phyloP scores from a whole-genome alignment of 1,139 yeast genomes.

The Nakaseomyces kungkrabaensis region DNA sequence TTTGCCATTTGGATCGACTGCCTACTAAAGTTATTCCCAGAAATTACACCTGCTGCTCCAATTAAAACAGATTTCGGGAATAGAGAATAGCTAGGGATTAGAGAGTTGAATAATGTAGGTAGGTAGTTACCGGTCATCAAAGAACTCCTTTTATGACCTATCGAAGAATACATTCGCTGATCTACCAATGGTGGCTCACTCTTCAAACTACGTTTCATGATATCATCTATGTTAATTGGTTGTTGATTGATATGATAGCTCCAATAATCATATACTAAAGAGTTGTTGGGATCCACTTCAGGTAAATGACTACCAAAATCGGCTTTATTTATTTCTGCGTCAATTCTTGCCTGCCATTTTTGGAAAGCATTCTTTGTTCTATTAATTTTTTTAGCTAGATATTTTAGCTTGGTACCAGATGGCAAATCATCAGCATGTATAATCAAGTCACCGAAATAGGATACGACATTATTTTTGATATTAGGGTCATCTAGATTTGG shows the following conservation, averaged over 20 bases:
- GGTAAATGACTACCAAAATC: neutral
- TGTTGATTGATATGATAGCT: conserved; percentile 22
- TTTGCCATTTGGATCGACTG: conserved; percentile 17
- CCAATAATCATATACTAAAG: conserved; percentile 23
- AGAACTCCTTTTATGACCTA: conserved; percentile 24
- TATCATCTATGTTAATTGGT: conserved; percentile 16
- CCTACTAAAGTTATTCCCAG: conserved; percentile 10
- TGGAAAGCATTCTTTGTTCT: conserved; percentile 64
- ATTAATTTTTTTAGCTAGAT: conserved; percentile 56
- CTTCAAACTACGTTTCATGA: conserved; percentile 25
- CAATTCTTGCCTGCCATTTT: conserved; percentile 52
- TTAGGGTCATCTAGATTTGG: conserved; percentile 75
- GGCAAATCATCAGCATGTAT: conserved; percentile 27
- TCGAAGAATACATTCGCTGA: conserved; percentile 17
- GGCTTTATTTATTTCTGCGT: neutral
- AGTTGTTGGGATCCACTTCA: conserved; percentile 7
- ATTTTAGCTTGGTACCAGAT: conserved; percentile 31
- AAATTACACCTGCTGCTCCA: conserved; percentile 37
- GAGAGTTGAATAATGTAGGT: conserved; percentile 51
- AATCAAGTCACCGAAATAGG: conserved; percentile 78
- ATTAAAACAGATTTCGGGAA: conserved; percentile 43
- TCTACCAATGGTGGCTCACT: conserved; percentile 24
- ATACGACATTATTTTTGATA: conserved; percentile 71
- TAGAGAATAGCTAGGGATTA: conserved; percentile 43
- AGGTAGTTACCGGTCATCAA: conserved; percentile 48